Base-by-base conservation (phyloP, 1,284 basidiomycete species). In the Grifola frondosa region DNA sequence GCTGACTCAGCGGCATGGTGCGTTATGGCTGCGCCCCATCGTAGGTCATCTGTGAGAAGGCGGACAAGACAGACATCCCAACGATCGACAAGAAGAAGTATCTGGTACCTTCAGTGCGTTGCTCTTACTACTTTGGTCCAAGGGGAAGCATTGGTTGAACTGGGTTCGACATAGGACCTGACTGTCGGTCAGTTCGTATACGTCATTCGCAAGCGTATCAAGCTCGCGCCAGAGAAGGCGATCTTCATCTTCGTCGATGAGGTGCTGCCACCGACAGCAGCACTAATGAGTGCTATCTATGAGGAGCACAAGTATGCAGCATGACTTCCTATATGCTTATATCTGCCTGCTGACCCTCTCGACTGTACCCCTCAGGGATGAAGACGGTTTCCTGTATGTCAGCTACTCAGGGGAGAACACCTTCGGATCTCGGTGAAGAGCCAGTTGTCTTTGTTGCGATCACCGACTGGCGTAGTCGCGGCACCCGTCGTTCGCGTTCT, bases 61-160 rank as follows among this genome's bases (percentile, higher is more conserved):
- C 94, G 40, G 96, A 99, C 75, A 84, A 91, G 64, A 97, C 95
- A 44, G 97, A 99, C 70, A 98, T 99, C 64, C 93, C 95, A 0
- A 96, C 94, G 16, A 98, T 99, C 63, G 97, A 99, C 80, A 99
- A 99, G 91, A 99, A 99, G 90, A 99, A 99, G 78, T 99, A 99
- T 61, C 78, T 99, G 34, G 97, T 99, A 4, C 97, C 97, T 40
- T 96, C 94, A 40, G 92, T 95, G 61, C 56, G 82, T 66, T 38
- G 49, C 23, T 30, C 46, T 13, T 15, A 29, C 31, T 30, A 26
- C 17, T 19, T 17, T 42, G 42, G 25, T 33, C 42, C 30, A 53
- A 54, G 44, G 40, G 51, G 42, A 40, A 47, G 31, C 23, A 21
- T 38, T 56, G 28, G 50, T 42, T 8, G 42, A 37, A 45, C 11